phyloP scores from a whole-genome alignment of 192 early-diverging fungal species.

The Rhizoclosmatium sp. region DNA sequence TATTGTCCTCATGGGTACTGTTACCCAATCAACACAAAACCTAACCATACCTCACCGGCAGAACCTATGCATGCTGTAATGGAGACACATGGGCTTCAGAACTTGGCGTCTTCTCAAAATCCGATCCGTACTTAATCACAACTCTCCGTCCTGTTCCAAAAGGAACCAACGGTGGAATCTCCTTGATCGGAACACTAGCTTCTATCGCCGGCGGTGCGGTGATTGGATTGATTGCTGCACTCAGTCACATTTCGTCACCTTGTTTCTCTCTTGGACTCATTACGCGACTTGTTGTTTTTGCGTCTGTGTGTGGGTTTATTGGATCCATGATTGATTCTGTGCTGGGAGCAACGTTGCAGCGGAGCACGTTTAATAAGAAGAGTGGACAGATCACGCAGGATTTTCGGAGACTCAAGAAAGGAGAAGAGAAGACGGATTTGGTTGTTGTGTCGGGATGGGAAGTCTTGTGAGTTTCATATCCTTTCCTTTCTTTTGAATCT shows the following conservation, averaged over 20 bases:
- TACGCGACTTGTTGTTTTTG: constrained; percentile 59
- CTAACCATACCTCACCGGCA: neutral
- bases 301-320: constrained; percentile 70
- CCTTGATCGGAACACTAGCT: constrained; percentile 74
- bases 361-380: constrained; percentile 73
- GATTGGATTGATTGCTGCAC: constrained; percentile 66
- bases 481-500: neutral
- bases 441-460: constrained; percentile 69
- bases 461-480: constrained; percentile 59
- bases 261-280: constrained; percentile 32
- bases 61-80: constrained; percentile 69
- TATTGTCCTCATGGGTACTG: too few species aligned
- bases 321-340: constrained; percentile 89
- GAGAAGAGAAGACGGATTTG: constrained; percentile 53
- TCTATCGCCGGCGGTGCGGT: constrained; percentile 78
- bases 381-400: constrained; percentile 64
- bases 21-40: neutral
- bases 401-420: constrained; percentile 41
- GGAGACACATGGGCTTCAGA: constrained; percentile 90
- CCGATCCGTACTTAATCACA: constrained; percentile 84
- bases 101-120: constrained; percentile 79
- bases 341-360: constrained; percentile 83
- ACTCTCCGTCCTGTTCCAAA: constrained; percentile 79
- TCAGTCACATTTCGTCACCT: neutral
- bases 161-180: constrained; percentile 90